Percentiles rank a stretch among this genome's conserved stretches.
These are phyloP conservation scores for Acanthochlamys bracteata DNA, from an alignment of 106 monocot species.

Conservation along the genomic window DNA sequence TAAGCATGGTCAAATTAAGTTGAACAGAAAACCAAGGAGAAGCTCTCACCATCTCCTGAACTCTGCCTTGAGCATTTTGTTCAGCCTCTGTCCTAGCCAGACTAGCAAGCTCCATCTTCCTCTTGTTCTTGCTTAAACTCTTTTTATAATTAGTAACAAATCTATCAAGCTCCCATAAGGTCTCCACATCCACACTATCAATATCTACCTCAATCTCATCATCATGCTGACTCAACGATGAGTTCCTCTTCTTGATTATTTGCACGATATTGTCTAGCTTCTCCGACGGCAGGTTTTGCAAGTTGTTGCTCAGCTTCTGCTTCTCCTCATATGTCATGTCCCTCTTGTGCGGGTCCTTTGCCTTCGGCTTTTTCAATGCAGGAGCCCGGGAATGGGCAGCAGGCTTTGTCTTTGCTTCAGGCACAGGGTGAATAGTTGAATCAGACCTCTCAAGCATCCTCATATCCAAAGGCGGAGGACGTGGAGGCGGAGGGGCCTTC, in stretches of 20 bases:
- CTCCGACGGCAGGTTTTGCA: constrained; percentile 82
- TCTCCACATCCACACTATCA: constrained; percentile 87
- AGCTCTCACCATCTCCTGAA: constrained; percentile 25
- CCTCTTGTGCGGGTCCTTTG: constrained; percentile 84
- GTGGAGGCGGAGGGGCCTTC: constrained; percentile 20
- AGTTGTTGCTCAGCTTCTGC: constrained; percentile 71
- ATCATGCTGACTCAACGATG: constrained; percentile 77
- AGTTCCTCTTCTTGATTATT: constrained; percentile 92
- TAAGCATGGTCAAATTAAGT: not conserved
- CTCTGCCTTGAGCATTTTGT: constrained; percentile 12
- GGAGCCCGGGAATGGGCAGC: constrained; percentile 28
- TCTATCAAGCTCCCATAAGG: constrained; percentile 98
- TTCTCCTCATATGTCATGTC: constrained; percentile 99
- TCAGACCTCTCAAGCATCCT: constrained; percentile 65
- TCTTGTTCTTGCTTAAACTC: constrained; percentile 92
- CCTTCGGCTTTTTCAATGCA: constrained; percentile 81
- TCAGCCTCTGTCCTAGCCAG: constrained; percentile 23
- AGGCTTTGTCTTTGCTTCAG: constrained; percentile 33
- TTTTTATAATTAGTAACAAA: constrained; percentile 96
- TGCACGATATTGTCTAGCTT: constrained; percentile 83
- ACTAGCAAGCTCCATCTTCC: constrained; percentile 72
- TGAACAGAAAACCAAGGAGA: not conserved
- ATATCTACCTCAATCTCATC: constrained; percentile 99
- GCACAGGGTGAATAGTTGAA: constrained; percentile 41
- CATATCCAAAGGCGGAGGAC: constrained; percentile 36